Evolutionary conservation across 2,329 filamentous ascomycete species (phyloP).

Genomic region (Lachnellula occidentalis): DNA sequence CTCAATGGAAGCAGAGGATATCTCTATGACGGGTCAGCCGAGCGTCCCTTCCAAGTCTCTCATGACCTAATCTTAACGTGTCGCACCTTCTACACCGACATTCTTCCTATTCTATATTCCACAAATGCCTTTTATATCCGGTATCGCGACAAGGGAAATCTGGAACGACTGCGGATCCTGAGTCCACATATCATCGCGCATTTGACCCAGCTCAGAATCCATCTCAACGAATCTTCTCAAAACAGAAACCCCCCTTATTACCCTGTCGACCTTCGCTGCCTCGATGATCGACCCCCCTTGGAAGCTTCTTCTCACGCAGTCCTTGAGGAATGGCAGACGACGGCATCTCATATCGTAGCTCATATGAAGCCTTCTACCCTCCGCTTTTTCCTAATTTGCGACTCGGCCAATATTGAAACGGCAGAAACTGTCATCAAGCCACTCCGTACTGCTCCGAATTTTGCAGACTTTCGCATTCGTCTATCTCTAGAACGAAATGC

Average conservation of each 20-base stretch:
- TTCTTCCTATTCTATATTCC: neutral
- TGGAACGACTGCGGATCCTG: neutral
- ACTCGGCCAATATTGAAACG: neutral
- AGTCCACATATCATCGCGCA: neutral
- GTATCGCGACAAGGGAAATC: neutral
- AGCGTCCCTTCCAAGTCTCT: no score
- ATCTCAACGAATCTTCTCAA: neutral
- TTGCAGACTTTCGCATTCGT: neutral
- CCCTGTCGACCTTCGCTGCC: neutral
- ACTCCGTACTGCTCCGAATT: neutral
- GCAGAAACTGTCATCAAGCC: neutral
- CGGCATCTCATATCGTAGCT: neutral
- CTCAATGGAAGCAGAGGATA: no score
- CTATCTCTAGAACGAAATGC: neutral
- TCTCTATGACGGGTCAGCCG: no score
- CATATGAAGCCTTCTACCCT: neutral
- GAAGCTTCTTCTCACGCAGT: neutral
- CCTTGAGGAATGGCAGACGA: neutral
- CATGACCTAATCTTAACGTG: no score
- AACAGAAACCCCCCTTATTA: no score
- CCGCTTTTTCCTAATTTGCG: neutral
- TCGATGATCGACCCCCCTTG: neutral
- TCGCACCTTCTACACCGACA: neutral
- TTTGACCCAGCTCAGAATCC: slow-evolving; percentile 1
- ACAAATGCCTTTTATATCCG: neutral